Percentiles rank a stretch among this genome's conserved stretches.
These are phyloP conservation scores for Pyricularia sp. DNA, from an alignment of 2,329 filamentous ascomycete species.

Conservation along the genomic window DNA sequence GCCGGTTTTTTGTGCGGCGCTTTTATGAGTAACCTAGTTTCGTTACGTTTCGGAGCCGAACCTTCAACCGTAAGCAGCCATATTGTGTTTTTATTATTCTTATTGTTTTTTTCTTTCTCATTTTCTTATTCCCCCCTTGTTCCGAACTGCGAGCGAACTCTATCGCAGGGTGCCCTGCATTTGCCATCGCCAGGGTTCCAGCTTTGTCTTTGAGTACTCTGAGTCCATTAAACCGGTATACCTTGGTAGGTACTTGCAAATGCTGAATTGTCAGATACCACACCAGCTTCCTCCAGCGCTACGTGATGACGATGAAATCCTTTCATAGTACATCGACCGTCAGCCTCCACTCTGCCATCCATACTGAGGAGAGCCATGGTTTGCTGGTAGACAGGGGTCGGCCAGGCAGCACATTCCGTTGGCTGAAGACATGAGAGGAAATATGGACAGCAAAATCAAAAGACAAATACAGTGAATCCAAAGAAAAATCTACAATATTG, in stretches of 20 bases:
- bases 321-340: not conserved
- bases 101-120: no score
- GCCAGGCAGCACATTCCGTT: not conserved
- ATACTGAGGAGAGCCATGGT: not conserved
- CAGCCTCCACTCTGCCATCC: not conserved
- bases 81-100: not conserved
- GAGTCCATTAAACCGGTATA: not conserved
- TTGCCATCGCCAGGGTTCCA: not conserved
- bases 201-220: not conserved
- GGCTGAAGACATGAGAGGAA: not conserved
- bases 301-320: not conserved
- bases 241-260: not conserved
- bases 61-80: not conserved
- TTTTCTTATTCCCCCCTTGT: not conserved
- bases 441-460: not conserved
- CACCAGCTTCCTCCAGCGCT: not conserved
- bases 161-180: not conserved
- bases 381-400: not conserved
- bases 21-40: not conserved
- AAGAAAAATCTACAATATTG: not conserved
- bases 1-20: not conserved
- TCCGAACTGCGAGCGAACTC: not conserved
- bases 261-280: not conserved
- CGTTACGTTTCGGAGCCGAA: not conserved
- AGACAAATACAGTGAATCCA: not conserved